Evolutionary conservation across 352 stramenopile species (phyloP).

Genomic region (Phytophthora uliginosa): DNA sequence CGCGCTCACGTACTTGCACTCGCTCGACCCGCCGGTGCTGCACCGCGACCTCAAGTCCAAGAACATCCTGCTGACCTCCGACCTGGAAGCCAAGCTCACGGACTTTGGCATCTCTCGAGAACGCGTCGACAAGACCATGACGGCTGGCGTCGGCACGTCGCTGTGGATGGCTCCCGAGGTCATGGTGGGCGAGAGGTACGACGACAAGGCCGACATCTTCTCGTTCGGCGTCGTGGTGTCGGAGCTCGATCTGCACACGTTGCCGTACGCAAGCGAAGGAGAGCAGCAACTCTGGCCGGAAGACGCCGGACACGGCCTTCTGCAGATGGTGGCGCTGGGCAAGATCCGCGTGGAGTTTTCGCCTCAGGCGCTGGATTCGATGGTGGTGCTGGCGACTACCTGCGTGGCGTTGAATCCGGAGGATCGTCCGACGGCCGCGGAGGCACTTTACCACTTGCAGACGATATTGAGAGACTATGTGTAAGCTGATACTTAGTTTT

Average conservation of each 20-base stretch:
- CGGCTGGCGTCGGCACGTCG: conserved; percentile 43
- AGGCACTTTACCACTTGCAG: conserved; percentile 39
- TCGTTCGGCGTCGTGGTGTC: conserved; percentile 27
- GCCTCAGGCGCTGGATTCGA: conserved; percentile 13
- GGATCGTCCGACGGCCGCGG: conserved; percentile 41
- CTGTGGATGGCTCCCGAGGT: conserved; percentile 46
- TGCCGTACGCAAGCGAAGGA: conserved; percentile 35
- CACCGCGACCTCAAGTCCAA: conserved; percentile 60
- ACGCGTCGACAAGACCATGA: conserved; percentile 45
- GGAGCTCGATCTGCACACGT: conserved; percentile 32
- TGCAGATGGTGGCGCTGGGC: conserved; percentile 46
- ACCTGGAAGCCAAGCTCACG: conserved; percentile 49
- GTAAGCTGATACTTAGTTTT: too few relatives aligned
- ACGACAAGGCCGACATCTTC: conserved; percentile 20
- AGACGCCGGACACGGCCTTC: conserved; percentile 18
- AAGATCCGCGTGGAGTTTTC: conserved; percentile 50
- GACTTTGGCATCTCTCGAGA: conserved; percentile 53
- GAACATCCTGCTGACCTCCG: conserved; percentile 39
- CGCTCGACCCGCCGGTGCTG: conserved; percentile 27
- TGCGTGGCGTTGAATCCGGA: conserved; percentile 40
- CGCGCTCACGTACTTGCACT: conserved; percentile 56
- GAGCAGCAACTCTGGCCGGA: conserved; percentile 7
- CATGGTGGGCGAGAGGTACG: conserved; percentile 29
- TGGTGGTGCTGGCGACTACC: conserved; percentile 30
- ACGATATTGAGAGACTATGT: conserved; percentile 9